Evolutionary conservation across 2,329 filamentous ascomycete species (phyloP), one percentile per base, ranked within the genome.

Genomic region (Thielaviopsis ethacetica): DNA sequence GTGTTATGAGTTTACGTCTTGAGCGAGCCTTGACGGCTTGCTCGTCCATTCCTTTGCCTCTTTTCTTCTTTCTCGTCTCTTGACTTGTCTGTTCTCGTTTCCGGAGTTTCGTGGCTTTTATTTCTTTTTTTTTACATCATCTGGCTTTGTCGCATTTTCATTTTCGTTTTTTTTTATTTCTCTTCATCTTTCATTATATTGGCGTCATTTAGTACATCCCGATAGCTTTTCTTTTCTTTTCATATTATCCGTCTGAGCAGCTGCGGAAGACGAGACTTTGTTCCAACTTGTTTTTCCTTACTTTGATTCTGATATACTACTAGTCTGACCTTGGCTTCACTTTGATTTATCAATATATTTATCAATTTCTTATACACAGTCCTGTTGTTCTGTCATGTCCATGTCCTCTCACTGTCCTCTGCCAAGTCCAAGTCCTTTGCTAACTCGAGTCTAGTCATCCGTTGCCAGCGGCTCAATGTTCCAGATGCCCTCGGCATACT

Each of bases 401-500:
- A 17, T 44, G 38, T 26, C 24, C 24, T 3, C 34, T 41, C 34
- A 41, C 34, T 41, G 9, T 17, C 10, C 34, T 41, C 15, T 10
- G 9, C 34, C 15, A 41, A 41, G 24, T 26, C 24, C 24, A 26
- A 3, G 24, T 26, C 24, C 24, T 26, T 6, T 6, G 6, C 24
- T 26, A 26, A n/a, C 17, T 2, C 13, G 10, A 15, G 6, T 7
- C 5, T 44, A n/a, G 38, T 38, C 17, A 22, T 49, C 47, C 26
- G 50, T 34, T 34, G 59, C 19, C 58, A 93, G 70, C 27, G 91
- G 91, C 76, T 97, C 91, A 47, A 95, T 77, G 68, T 97, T 97
- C 93, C 93, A 98, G 70, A 98, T 96, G 63, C 79, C 84, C 71
- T 98, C 91, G 0, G 93, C 93, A 73, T 98, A 98, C 77, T 96